Evolutionary conservation across 768 basidiomycete genomes (phyloP).

Genomic region (Holtermanniella nyarrowii): DNA sequence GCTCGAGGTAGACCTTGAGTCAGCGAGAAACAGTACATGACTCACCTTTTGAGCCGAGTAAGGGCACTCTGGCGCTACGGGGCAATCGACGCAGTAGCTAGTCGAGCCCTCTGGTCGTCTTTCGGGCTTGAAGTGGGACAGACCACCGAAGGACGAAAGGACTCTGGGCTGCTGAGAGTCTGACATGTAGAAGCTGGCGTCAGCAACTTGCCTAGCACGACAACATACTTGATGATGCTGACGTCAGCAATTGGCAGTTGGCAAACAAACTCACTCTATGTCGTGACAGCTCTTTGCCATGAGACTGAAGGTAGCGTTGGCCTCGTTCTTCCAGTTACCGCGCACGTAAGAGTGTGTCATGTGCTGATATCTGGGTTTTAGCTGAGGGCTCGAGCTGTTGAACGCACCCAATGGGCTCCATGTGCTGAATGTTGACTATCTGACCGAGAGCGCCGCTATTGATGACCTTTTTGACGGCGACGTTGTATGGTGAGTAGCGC

Average conservation of each 20-base stretch:
- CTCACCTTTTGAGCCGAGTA: too few relatives aligned
- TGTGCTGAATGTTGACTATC: slow-evolving; percentile 69
- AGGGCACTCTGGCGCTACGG: slow-evolving; percentile 60
- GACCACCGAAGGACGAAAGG: slow-evolving; percentile 77
- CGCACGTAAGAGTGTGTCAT: slow-evolving; percentile 85
- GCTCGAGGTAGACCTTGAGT: slow-evolving; percentile 77
- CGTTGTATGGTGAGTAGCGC: slow-evolving; percentile 75
- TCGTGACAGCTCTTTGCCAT: slow-evolving; percentile 90
- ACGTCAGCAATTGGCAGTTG: slow-evolving; percentile 2
- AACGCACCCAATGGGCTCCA: slow-evolving; percentile 59
- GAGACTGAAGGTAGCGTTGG: slow-evolving; percentile 63
- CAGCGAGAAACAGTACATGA: slow-evolving; percentile 79
- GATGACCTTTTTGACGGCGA: slow-evolving; percentile 58
- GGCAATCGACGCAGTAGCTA: slow-evolving; percentile 66
- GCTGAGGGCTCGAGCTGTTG: slow-evolving; percentile 1
- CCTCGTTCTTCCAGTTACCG: slow-evolving; percentile 66
- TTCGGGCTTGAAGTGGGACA: slow-evolving; percentile 67
- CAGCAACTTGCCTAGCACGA: slow-evolving; percentile 80
- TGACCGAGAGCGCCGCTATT: slow-evolving; percentile 62
- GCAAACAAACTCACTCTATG: slow-evolving; percentile 47
- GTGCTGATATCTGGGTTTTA: slow-evolving; percentile 73
- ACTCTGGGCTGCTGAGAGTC: slow-evolving; percentile 44
- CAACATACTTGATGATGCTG: too few relatives aligned
- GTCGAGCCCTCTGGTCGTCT: slow-evolving; percentile 61
- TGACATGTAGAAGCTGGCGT: slow-evolving; percentile 40